phyloP scores from a whole-genome alignment of 495 filamentous ascomycete genomes.

The Penicillium simplicissimum region DNA sequence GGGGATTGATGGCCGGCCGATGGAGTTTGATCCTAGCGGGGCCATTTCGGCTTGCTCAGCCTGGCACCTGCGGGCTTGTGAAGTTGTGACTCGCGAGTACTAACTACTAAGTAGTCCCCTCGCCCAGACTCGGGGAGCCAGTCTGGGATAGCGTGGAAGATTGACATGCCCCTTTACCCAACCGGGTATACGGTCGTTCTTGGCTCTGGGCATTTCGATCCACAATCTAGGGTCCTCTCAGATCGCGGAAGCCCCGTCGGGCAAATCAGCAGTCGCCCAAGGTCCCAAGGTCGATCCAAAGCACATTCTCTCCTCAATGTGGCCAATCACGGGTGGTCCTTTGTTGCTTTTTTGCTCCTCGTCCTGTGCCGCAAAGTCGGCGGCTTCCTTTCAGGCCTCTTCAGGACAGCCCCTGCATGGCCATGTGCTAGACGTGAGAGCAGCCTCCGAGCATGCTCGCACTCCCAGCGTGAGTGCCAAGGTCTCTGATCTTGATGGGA shows the following conservation, averaged over 20 bases:
- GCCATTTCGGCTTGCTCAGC: background rate
- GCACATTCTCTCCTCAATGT: background rate
- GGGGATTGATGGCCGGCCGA: background rate
- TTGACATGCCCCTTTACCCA: constrained; percentile 18
- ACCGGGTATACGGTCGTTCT: constrained; percentile 16
- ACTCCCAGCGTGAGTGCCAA: background rate
- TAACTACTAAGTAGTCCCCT: no score
- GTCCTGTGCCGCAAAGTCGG: background rate
- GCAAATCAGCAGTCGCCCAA: background rate
- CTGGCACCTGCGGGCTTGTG: background rate
- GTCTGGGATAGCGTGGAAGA: constrained; percentile 3
- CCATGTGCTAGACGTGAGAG: background rate
- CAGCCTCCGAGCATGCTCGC: background rate
- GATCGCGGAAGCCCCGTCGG: constrained; percentile 11
- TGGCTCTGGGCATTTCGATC: constrained; percentile 19
- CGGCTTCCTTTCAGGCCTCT: constrained; percentile 1
- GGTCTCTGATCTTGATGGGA: background rate
- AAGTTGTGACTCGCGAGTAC: no score
- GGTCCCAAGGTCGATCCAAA: background rate
- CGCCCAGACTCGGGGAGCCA: background rate
- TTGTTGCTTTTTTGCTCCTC: constrained; percentile 5
- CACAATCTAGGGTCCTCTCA: constrained; percentile 16
- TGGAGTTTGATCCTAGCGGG: background rate
- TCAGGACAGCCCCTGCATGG: constrained; percentile 3
- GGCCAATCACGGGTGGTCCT: constrained; percentile 1